Base-by-base conservation (phyloP, 805 yeast genomes). In the Saturnispora sekii region DNA sequence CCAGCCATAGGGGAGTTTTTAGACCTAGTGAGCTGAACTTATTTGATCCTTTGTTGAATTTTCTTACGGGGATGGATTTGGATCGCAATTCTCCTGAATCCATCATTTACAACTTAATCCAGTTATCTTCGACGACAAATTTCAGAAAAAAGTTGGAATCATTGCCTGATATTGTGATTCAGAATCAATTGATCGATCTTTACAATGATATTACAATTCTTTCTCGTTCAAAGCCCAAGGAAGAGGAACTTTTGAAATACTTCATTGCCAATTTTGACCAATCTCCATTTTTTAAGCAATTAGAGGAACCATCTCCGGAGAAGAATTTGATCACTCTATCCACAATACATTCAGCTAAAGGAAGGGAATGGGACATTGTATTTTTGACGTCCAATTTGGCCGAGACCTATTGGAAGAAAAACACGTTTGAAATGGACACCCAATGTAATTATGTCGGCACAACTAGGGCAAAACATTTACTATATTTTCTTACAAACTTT, bases 321-420 rank as follows among this genome's bases (percentile, higher is more conserved):
- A 15, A 21, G 12, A 34, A 57, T 21, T 32, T 15, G 14, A 35
- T 82, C 6, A 77, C 76, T 41, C 51, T 82, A 1, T 77, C 87
- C 0, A 84, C 90, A 0, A 73, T 84, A 2, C 90, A 84, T 58
- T 69, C 84, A 0, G 77, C 89, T 1, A 84, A 84, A 52, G 90
- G 93, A 0, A 58, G 81, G 4, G 88, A 83, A 49, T 81, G 77
- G 52, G 87, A 88, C 0, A 66, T 81, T 10, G 86, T 80, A 1
- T 81, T 82, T 58, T 52, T 81, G 11, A 35, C 48, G n/a, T 36
- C 52, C 14, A 44, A 37, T 7, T n/a, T 44, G 11, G 29, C 32
- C 17, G 16, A 35, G 14, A 18, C 21, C 16, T 33, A 18, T 7
- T 32, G 37, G 2, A 35, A 18, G 3, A 17, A 31, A 11, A 21